A percentile compares a stretch with the other conserved stretches of the same genome.
These are phyloP conservation scores for Thielaviopsis musarum DNA, from an alignment of 2,329 filamentous ascomycete genomes.

Conservation along the genomic window DNA sequence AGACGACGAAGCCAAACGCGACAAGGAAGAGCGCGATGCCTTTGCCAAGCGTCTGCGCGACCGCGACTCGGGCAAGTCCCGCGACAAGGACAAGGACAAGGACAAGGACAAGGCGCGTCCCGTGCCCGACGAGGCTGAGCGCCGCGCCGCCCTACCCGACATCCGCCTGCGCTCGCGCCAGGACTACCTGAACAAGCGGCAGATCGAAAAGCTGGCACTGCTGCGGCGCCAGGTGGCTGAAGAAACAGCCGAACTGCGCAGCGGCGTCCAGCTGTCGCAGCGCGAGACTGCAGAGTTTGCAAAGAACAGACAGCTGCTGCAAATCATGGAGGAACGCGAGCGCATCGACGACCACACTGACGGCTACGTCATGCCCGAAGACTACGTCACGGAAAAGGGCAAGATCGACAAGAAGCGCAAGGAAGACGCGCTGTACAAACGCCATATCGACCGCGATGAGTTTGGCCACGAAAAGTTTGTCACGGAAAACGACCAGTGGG, in stretches of 20 bases:
- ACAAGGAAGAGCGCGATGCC: slow-evolving; percentile 60
- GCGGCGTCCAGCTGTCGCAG: slow-evolving; percentile 57
- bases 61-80: slow-evolving; percentile 52
- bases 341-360: slow-evolving; percentile 83
- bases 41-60: slow-evolving; percentile 61
- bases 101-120: slow-evolving; percentile 28
- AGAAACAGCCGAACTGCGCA: slow-evolving; percentile 64
- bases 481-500: slow-evolving; percentile 93
- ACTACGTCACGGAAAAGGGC: slow-evolving; percentile 87
- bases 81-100: slow-evolving; percentile 38
- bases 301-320: slow-evolving; percentile 67
- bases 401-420: slow-evolving; percentile 80
- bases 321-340: slow-evolving; percentile 67
- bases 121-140: slow-evolving; percentile 45
- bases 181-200: slow-evolving; percentile 85
- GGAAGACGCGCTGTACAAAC: slow-evolving; percentile 74
- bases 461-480: slow-evolving; percentile 77
- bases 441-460: slow-evolving; percentile 76
- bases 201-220: slow-evolving; percentile 70
- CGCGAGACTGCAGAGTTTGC: slow-evolving; percentile 77
- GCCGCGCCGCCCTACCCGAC: slow-evolving; percentile 59
- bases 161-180: slow-evolving; percentile 72
- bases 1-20: slow-evolving; percentile 27
- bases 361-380: slow-evolving; percentile 84
- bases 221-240: slow-evolving; percentile 80